Base-by-base conservation (phyloP, 2,329 filamentous ascomycete genomes). In the Xylariales sp. region DNA sequence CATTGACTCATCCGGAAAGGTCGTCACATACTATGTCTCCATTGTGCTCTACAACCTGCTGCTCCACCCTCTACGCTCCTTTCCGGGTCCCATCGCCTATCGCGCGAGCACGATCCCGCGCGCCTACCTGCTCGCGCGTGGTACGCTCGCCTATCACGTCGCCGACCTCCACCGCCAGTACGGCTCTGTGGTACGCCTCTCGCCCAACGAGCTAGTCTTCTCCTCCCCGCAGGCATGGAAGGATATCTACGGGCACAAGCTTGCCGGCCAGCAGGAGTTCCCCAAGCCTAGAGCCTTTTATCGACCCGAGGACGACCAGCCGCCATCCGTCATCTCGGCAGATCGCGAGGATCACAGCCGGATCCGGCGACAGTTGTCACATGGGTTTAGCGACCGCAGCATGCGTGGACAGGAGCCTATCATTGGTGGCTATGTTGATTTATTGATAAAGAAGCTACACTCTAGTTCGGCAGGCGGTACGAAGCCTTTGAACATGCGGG, bases 181-280 rank as follows among this genome's bases (percentile, higher is more conserved):
- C 42, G 69, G 69, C 7, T 51, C 57, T 2, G 55, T 68, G 3
- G 63, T 73, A 10, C 64, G 69, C 4, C 50, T 69, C 25, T 54
- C 56, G 3, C 68, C 69, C 3, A 56, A 64, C 38, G 66, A 71
- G 49, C 55, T 73, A 22, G 60, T 62, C 3, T 72, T 63, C 48
- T 55, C 53, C 15, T 44, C 63, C 61, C 48, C 61, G 1, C 51
- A 59, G 31, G 64, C 64, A 3, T 68, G 63, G 63, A 57, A 55
- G 40, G 65, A 68, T 35, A 66, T 68, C 38, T 66, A 65, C 47
- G 63, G 64, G 27, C 62, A 66, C 47, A 57, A 58, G 33, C 46
- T 43, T 29, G 50, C 50, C 7, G 53, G 54, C 11, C 49, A 49
- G 24, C 43, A 45, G 8, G 62, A 65, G 42, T 53, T 64, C 25